Percentiles rank a stretch among this genome's conserved stretches.
Conservation (phyloP, 306 rosid species). For the Betula pendula region DNA sequence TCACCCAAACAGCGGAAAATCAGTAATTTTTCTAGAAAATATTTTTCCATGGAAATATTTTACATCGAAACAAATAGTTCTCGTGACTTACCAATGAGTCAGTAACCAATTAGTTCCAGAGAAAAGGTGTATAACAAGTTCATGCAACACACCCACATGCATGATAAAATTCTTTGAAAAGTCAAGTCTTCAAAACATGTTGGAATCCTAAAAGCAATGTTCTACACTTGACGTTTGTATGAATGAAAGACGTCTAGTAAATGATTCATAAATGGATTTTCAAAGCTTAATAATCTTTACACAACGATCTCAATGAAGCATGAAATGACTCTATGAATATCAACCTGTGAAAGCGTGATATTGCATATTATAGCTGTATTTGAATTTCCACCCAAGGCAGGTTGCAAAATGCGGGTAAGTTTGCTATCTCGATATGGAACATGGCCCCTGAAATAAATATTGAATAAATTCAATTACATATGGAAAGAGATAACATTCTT, state of each 20-base stretch:
- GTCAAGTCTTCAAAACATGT: background rate
- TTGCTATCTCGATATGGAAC: conserved; percentile 99
- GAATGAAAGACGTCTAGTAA: background rate
- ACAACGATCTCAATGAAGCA: conserved; percentile 13
- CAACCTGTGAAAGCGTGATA: conserved; percentile 89
- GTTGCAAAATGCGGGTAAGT: conserved; percentile 93
- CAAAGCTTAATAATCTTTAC: background rate
- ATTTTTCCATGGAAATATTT: no score
- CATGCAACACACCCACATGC: background rate
- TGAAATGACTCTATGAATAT: conserved; percentile 7
- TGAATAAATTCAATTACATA: conserved; percentile 14
- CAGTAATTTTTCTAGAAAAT: no score
- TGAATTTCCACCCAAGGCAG: conserved; percentile 96
- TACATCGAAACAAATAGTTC: no score
- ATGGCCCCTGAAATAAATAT: conserved; percentile 70
- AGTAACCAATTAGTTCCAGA: no score
- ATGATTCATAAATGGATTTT: background rate
- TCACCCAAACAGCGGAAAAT: no score
- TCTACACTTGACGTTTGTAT: background rate
- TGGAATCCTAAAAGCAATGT: background rate
- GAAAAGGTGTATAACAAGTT: no score
- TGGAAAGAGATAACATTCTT: conserved; percentile 20
- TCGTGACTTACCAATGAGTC: no score
- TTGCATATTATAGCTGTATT: conserved; percentile 96
- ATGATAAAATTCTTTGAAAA: background rate